Percentiles rank a stretch among this genome's conserved stretches.
These are phyloP conservation scores for Ogataea chonburiensis DNA, from an alignment of 805 yeast species.

Conservation along the genomic window DNA sequence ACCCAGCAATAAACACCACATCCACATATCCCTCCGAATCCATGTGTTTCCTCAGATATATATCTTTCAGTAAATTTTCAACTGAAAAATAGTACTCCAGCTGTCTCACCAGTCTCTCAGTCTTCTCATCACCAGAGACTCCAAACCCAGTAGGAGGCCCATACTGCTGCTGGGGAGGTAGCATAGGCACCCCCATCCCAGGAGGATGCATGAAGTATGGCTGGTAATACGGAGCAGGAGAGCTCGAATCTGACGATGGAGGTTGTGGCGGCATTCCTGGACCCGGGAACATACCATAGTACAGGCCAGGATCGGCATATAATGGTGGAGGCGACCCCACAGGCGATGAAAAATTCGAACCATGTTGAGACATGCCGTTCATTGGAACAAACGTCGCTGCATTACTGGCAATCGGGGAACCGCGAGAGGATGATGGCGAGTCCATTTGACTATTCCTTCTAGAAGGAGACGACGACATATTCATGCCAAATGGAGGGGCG, in stretches of 20 bases:
- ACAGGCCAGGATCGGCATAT: constrained; percentile 19
- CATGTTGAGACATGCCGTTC: constrained; percentile 9
- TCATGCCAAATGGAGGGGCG: constrained; percentile 11
- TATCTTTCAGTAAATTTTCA: constrained; percentile 82
- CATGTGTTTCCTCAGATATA: constrained; percentile 77
- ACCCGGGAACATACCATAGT: constrained; percentile 12
- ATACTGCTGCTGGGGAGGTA: constrained; percentile 9
- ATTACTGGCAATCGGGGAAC: constrained; percentile 17
- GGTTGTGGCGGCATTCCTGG: constrained; percentile 13
- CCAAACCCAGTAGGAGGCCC: constrained; percentile 3
- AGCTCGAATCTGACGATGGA: constrained; percentile 10
- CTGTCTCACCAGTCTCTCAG: constrained; percentile 42
- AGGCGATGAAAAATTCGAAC: constrained; percentile 5
- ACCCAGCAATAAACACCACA: constrained; percentile 54
- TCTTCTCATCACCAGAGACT: constrained; percentile 13
- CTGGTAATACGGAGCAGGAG: constrained; percentile 14
- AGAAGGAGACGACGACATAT: constrained; percentile 13
- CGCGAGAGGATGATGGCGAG: constrained; percentile 18
- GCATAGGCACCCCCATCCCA: constrained; percentile 10
- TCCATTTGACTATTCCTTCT: constrained; percentile 14
- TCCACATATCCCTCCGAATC: constrained; percentile 67
- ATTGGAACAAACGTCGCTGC: constrained; percentile 2
- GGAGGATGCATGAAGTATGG: constrained; percentile 15
- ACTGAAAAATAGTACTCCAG: constrained; percentile 84
- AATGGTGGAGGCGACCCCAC: constrained; percentile 14